Evolutionary conservation across 495 filamentous ascomycete genomes (phyloP).

Genomic region (Sordaria brevicollis): DNA sequence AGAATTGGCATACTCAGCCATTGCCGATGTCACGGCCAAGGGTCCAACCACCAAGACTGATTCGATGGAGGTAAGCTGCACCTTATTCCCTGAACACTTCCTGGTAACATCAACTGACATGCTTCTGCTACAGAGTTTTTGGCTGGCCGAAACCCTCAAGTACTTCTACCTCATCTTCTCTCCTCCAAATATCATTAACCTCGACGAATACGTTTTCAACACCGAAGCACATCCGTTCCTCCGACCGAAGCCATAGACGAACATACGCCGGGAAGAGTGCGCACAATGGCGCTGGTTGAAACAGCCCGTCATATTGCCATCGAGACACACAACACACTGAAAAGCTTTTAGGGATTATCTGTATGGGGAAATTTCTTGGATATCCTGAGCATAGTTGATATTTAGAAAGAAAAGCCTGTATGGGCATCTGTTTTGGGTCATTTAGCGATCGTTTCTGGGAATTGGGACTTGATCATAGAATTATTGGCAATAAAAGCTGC

Average conservation of each 20-base stretch:
- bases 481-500: too few relatives aligned
- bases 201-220: slow-evolving; percentile 71
- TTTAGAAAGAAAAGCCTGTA: neutral
- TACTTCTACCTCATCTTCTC: slow-evolving; percentile 71
- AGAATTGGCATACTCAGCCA: slow-evolving; percentile 34
- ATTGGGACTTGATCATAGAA: too few relatives aligned
- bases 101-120: neutral
- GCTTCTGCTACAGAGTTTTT: slow-evolving; percentile 28
- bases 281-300: neutral
- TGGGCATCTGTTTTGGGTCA: neutral
- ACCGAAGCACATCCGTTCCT: slow-evolving; percentile 72
- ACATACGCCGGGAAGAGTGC: neutral
- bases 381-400: neutral
- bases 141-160: slow-evolving; percentile 38
- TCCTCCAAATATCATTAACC: slow-evolving; percentile 55
- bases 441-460: too few relatives aligned
- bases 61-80: slow-evolving; percentile 30
- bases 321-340: neutral
- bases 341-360: neutral
- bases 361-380: neutral
- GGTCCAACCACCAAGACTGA: slow-evolving; percentile 21
- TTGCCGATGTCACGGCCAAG: slow-evolving; percentile 28
- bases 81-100: neutral
- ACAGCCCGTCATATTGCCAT: neutral
- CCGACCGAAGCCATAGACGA: slow-evolving; percentile 8